Percentiles rank a stretch among this genome's conserved stretches.
These are phyloP conservation scores for Alternaria gaisen DNA, from an alignment of 2,329 filamentous ascomycete genomes.

Conservation along the genomic window DNA sequence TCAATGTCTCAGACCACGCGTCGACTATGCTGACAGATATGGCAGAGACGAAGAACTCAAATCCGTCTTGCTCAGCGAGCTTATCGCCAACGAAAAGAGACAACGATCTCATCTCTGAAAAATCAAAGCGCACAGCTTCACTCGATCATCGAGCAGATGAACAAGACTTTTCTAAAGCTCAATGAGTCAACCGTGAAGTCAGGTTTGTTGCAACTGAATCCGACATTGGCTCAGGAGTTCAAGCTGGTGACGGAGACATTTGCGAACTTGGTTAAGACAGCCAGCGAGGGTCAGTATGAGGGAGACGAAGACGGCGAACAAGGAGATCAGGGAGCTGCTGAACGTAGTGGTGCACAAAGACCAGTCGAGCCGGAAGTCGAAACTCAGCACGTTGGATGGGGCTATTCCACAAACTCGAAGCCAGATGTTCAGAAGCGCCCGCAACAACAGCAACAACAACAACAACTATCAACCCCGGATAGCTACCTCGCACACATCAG, in stretches of 20 bases:
- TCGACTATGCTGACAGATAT: slow-evolving; percentile 18
- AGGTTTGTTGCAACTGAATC: slow-evolving; percentile 66
- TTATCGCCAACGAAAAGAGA: slow-evolving; percentile 86
- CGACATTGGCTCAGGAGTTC: slow-evolving; percentile 67
- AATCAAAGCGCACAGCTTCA: slow-evolving; percentile 74
- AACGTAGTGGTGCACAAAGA: slow-evolving; percentile 14
- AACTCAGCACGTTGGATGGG: slow-evolving; percentile 38
- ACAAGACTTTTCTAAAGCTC: slow-evolving; percentile 72
- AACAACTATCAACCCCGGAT: slow-evolving; percentile 15
- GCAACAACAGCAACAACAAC: slow-evolving; percentile 7
- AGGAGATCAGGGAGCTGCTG: slow-evolving; percentile 8
- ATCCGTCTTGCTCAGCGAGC: slow-evolving; percentile 87
- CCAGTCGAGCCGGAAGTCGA: slow-evolving; percentile 15
- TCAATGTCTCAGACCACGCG: background rate
- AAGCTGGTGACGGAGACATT: slow-evolving; percentile 67
- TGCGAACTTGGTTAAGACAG: slow-evolving; percentile 61
- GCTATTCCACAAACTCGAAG: slow-evolving; percentile 26
- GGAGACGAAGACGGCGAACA: slow-evolving; percentile 49
- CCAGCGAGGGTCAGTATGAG: slow-evolving; percentile 46
- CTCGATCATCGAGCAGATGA: slow-evolving; percentile 76
- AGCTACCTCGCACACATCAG: slow-evolving; percentile 24
- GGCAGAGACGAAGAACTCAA: slow-evolving; percentile 80
- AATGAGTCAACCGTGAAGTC: slow-evolving; percentile 68
- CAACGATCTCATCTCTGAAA: slow-evolving; percentile 77
- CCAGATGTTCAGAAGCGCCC: background rate